These are phyloP conservation scores for Coemansia sp. DNA, from an alignment of 192 early-diverging fungal species.

Conservation along the genomic window DNA sequence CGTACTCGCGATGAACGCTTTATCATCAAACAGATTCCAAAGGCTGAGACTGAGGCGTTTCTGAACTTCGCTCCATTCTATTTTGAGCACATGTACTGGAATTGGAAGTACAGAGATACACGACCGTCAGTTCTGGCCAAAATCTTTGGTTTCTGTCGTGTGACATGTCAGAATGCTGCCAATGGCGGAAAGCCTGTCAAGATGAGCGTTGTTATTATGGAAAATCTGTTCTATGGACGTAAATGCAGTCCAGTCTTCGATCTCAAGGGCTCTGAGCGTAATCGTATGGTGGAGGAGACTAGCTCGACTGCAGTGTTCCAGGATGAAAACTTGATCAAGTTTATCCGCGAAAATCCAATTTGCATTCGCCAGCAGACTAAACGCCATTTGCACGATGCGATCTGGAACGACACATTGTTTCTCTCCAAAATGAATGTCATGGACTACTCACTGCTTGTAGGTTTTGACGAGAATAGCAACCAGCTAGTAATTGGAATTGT, in stretches of 20 bases:
- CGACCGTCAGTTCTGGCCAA: constrained; percentile 82
- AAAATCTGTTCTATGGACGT: constrained; percentile 87
- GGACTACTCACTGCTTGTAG: constrained; percentile 97
- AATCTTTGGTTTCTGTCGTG: constrained; percentile 90
- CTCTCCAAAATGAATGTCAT: constrained; percentile 92
- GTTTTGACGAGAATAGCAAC: constrained; percentile 79
- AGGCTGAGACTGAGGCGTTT: constrained; percentile 83
- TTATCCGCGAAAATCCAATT: constrained; percentile 78
- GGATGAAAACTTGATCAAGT: constrained; percentile 87
- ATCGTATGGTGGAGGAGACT: constrained; percentile 87
- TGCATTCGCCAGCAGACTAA: constrained; percentile 92
- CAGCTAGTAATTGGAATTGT: constrained; percentile 98
- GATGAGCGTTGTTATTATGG: constrained; percentile 94
- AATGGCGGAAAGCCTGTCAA: constrained; percentile 73
- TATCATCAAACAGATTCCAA: constrained; percentile 86
- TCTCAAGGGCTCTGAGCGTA: constrained; percentile 93
- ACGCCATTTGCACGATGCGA: constrained; percentile 73
- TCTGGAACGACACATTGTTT: constrained; percentile 94
- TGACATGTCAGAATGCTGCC: constrained; percentile 82
- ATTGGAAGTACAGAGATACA: constrained; percentile 44
- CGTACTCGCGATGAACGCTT: constrained; percentile 91
- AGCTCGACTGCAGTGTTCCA: constrained; percentile 85
- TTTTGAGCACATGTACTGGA: constrained; percentile 70
- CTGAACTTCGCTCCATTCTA: constrained; percentile 88
- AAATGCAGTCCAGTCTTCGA: constrained; percentile 80